These are phyloP conservation scores for Trichosanthes truncata DNA, from an alignment of 306 rosid species.

Conservation along the genomic window DNA sequence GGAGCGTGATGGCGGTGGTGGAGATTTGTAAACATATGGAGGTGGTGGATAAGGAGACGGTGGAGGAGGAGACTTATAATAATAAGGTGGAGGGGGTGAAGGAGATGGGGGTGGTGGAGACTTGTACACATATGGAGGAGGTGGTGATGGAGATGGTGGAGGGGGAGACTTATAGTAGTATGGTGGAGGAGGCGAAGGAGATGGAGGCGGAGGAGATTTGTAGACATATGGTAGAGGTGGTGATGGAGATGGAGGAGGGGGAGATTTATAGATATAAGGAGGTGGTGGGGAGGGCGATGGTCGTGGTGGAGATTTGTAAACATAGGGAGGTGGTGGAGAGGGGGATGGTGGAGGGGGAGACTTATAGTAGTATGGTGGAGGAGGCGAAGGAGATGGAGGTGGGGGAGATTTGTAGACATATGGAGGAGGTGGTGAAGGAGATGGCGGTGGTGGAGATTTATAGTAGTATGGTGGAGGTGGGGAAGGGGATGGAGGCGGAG, in stretches of 20 bases:
- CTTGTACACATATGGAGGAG: neutral
- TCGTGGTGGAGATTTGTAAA: neutral
- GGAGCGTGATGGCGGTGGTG: neutral
- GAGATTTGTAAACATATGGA: neutral
- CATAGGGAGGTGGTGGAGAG: neutral
- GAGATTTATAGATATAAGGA: neutral
- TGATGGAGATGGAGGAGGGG: neutral
- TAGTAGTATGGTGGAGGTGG: neutral
- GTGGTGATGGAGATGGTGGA: neutral
- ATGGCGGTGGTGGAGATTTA: too few species aligned
- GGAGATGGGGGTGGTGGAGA: neutral
- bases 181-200: neutral
- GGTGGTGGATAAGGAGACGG: neutral
- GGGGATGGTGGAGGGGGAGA: neutral
- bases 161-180: neutral
- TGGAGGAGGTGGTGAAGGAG: neutral
- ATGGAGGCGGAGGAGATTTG: neutral
- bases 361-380: neutral
- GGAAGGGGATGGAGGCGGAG: neutral
- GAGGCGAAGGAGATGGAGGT: neutral
- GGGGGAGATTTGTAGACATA: neutral
- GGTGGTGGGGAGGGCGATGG: neutral
- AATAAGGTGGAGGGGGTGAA: neutral
- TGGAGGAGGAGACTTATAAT: neutral
- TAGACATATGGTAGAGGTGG: neutral